phyloP scores from a whole-genome alignment of 371 early-diverging fungal genomes.

The Mucor sp. region DNA sequence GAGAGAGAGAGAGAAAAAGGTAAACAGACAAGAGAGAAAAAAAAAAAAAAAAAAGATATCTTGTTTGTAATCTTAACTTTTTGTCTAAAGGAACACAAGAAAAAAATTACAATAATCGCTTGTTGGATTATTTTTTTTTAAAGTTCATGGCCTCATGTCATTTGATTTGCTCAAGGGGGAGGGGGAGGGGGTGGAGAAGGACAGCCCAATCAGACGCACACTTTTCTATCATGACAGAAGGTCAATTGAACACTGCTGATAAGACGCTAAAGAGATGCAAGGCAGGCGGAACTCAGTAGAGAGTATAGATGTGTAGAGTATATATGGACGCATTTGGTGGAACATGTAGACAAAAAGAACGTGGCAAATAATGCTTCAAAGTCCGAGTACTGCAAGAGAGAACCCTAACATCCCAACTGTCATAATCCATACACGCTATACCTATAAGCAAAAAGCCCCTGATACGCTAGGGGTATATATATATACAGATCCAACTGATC shows the following conservation, averaged over 20 bases:
- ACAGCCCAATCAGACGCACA: slow-evolving; percentile 7
- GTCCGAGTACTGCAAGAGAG: neutral
- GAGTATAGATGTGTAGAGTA: neutral
- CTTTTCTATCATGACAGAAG: neutral
- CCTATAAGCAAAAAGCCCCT: no score
- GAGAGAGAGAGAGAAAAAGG: neutral
- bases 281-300: neutral
- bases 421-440: neutral
- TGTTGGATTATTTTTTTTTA: slow-evolving; percentile 9
- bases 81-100: slow-evolving; percentile 17
- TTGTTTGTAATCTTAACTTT: neutral
- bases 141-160: slow-evolving; percentile 6
- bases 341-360: slow-evolving; percentile 21
- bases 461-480: no score
- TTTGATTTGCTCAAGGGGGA: slow-evolving; percentile 26
- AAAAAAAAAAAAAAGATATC: no score
- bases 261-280: neutral
- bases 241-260: neutral
- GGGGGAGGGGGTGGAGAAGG: no score
- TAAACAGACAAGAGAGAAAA: slow-evolving; percentile 5
- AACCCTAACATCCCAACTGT: neutral
- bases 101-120: slow-evolving; percentile 12
- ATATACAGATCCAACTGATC: neutral
- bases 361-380: slow-evolving; percentile 14
- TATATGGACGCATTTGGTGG: slow-evolving; percentile 2